These are phyloP conservation scores for Candida chauliodis DNA, from an alignment of 805 yeast genomes.

Conservation along the genomic window DNA sequence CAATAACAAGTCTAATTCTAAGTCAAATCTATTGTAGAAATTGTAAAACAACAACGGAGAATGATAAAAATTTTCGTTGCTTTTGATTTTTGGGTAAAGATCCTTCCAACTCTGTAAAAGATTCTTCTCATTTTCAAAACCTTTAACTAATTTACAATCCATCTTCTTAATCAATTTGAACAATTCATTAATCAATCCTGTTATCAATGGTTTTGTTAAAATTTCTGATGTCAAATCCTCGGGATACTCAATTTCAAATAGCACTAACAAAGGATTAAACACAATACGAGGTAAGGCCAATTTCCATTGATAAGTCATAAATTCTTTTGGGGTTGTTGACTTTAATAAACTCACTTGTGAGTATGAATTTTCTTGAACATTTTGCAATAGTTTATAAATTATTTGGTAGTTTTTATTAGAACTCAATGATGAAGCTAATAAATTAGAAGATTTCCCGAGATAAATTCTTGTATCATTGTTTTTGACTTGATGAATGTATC, in stretches of 20 bases:
- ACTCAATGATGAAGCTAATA: conserved; percentile 9
- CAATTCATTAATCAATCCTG: conserved; percentile 76
- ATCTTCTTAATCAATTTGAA: conserved; percentile 69
- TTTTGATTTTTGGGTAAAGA: conserved; percentile 32
- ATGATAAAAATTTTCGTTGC: conserved; percentile 36
- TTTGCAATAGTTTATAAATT: conserved; percentile 29
- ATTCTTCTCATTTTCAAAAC: conserved; percentile 64
- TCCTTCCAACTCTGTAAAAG: conserved; percentile 53
- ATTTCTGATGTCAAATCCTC: conserved; percentile 58
- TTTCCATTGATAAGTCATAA: conserved; percentile 78
- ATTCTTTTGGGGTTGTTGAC: conserved; percentile 51
- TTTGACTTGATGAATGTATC: conserved; percentile 31
- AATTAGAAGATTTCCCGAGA: conserved; percentile 29
- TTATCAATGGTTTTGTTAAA: conserved; percentile 77
- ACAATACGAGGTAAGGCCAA: conserved; percentile 75
- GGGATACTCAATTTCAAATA: conserved; percentile 71
- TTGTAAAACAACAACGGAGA: conserved; percentile 65
- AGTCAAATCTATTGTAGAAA: conserved; percentile 47
- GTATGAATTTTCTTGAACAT: conserved; percentile 29
- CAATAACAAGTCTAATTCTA: conserved; percentile 71
- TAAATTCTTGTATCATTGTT: conserved; percentile 43
- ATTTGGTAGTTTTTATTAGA: conserved; percentile 17
- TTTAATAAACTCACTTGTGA: conserved; percentile 46
- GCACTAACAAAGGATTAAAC: conserved; percentile 69
- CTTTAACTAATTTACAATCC: conserved; percentile 70